Percentiles rank a stretch among this genome's conserved stretches.
Conservation (phyloP, 1,139 yeast genomes). For the Nadsonia starkeyi-henricii region DNA sequence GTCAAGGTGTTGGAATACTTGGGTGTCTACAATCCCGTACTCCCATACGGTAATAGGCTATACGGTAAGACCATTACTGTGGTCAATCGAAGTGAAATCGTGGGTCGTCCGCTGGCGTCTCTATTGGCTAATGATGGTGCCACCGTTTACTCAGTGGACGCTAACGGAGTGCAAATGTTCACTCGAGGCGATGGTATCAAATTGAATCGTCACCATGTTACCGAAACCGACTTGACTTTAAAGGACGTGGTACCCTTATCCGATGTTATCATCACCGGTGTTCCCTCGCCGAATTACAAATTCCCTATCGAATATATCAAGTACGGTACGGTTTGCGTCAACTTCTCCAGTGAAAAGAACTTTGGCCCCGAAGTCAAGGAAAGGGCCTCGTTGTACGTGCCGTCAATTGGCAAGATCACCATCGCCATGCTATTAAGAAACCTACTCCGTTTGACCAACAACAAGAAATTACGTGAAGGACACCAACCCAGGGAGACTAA, state of each 20-base stretch:
- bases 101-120: conserved; percentile 95
- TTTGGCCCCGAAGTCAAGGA: conserved; percentile 67
- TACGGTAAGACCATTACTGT: conserved; percentile 86
- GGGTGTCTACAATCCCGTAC: conserved; percentile 68
- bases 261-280: conserved; percentile 92
- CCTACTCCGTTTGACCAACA: conserved; percentile 63
- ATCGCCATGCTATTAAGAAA: conserved; percentile 87
- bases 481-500: no score
- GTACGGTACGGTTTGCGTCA: conserved; percentile 82
- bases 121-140: conserved; percentile 95
- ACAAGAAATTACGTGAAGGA: conserved; percentile 24
- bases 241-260: conserved; percentile 59
- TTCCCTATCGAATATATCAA: conserved; percentile 69
- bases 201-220: conserved; percentile 71
- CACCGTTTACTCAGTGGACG: conserved; percentile 80
- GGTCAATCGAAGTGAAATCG: conserved; percentile 89
- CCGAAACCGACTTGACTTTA: conserved; percentile 40
- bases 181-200: conserved; percentile 88
- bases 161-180: conserved; percentile 75
- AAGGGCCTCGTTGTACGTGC: conserved; percentile 83
- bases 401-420: conserved; percentile 94
- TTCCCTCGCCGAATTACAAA: conserved; percentile 69
- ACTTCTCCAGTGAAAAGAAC: conserved; percentile 81
- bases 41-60: conserved; percentile 80
- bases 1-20: conserved; percentile 85